A percentile compares a stretch with the other conserved stretches of the same genome.
Conservation (phyloP, 495 filamentous ascomycete genomes). For the Lophiostoma macrostomum region DNA sequence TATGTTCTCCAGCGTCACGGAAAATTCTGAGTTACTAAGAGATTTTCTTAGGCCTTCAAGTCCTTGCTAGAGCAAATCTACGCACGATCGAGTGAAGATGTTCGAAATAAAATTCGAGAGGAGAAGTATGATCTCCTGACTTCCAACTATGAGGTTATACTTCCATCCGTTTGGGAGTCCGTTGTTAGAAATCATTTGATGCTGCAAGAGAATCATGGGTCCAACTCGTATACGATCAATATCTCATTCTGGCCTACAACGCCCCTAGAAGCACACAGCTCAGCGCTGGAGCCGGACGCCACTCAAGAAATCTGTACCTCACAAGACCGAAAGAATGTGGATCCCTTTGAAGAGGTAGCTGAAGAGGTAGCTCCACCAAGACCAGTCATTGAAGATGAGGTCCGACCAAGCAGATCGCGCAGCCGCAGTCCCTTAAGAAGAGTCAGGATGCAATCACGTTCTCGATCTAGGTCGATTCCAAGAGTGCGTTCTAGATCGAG, state of each 20-base stretch:
- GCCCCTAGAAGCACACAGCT: not conserved
- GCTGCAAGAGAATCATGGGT: not conserved
- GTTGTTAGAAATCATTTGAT: not conserved
- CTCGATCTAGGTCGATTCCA: too few species aligned
- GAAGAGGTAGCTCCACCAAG: too few species aligned
- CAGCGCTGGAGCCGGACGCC: too few species aligned
- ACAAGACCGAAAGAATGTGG: too few species aligned
- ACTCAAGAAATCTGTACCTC: too few species aligned
- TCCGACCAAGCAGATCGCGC: too few species aligned
- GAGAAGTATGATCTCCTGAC: constrained; percentile 19
- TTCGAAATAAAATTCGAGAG: not conserved
- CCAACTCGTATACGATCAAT: not conserved
- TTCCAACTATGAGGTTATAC: not conserved
- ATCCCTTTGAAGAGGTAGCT: too few species aligned
- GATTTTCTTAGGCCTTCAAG: constrained; percentile 7
- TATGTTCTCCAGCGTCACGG: not conserved
- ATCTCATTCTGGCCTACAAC: not conserved
- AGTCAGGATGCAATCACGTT: too few species aligned
- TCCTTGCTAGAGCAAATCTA: constrained; percentile 10
- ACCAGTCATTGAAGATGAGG: too few species aligned
- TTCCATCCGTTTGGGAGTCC: constrained; percentile 17
- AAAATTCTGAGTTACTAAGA: not conserved
- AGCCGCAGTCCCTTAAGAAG: too few species aligned
- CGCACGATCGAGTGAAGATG: not conserved
- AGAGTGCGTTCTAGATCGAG: too few species aligned